Percentiles rank a stretch among this genome's conserved stretches.
Evolutionary conservation across 1,139 yeast species (phyloP).

Genomic region (Williopsis jadinii): DNA sequence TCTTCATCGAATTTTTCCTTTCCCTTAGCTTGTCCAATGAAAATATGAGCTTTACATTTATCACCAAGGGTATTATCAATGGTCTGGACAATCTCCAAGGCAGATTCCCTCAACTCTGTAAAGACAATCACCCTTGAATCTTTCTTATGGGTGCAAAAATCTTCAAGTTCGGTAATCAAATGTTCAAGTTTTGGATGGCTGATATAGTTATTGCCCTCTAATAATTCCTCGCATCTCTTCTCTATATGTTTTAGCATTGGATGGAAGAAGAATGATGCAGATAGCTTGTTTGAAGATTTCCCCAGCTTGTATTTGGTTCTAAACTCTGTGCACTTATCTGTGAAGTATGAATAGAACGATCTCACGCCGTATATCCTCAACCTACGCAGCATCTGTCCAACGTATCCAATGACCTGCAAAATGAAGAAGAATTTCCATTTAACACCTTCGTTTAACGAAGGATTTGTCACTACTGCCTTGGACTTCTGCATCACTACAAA

Average conservation of each 20-base stretch:
- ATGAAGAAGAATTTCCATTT: conserved; percentile 65
- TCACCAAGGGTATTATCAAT: conserved; percentile 40
- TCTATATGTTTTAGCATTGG: conserved; percentile 40
- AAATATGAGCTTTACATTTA: conserved; percentile 67
- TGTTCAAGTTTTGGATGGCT: conserved; percentile 77
- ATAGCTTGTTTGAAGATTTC: conserved; percentile 45
- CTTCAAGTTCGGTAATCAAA: conserved; percentile 47
- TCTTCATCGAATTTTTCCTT: conserved; percentile 59
- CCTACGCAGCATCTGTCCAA: conserved; percentile 67
- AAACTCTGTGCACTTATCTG: conserved; percentile 52
- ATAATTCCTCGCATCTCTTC: conserved; percentile 35
- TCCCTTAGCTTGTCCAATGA: conserved; percentile 75
- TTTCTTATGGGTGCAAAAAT: conserved; percentile 40
- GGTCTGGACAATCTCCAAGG: conserved; percentile 72
- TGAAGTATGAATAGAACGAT: conserved; percentile 64
- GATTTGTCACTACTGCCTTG: conserved; percentile 46
- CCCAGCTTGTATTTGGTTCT: conserved; percentile 44
- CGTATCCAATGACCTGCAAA: conserved; percentile 55
- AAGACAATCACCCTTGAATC: conserved; percentile 78
- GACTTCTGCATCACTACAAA: conserved; percentile 70
- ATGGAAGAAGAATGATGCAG: conserved; percentile 52
- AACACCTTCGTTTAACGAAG: conserved; percentile 51
- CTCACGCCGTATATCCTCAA: conserved; percentile 76
- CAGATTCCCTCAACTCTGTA: conserved; percentile 84
- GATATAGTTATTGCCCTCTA: conserved; percentile 35